A percentile compares a stretch with the other conserved stretches of the same genome.
These are phyloP conservation scores for Suillus bovinus DNA, from an alignment of 768 basidiomycete genomes.

Conservation along the genomic window DNA sequence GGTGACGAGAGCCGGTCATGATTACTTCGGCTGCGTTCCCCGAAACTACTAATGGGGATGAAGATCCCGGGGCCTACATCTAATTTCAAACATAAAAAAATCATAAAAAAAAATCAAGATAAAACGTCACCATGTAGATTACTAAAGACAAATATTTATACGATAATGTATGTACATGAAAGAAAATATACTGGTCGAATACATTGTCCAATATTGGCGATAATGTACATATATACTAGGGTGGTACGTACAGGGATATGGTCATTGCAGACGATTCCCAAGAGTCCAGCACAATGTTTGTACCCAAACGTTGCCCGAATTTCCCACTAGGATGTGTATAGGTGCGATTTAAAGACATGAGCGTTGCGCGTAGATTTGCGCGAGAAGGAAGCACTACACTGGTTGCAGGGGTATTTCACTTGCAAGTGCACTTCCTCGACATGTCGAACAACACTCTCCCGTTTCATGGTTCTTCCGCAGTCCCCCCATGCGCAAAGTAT, in stretches of 20 bases:
- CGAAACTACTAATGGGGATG: too few species aligned
- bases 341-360: constrained; percentile 14
- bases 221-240: neutral
- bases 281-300: neutral
- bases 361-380: constrained; percentile 21
- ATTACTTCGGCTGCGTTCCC: too few species aligned
- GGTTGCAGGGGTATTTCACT: constrained; percentile 16
- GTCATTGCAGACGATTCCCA: neutral
- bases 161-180: neutral
- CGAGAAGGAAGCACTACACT: constrained; percentile 27
- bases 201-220: neutral
- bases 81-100: too few species aligned
- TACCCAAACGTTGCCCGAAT: neutral
- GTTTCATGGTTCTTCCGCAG: constrained; percentile 24
- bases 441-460: constrained; percentile 29
- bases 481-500: constrained; percentile 21
- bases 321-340: neutral
- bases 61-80: too few species aligned
- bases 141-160: too few species aligned
- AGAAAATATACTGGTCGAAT: neutral
- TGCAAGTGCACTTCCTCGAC: constrained; percentile 27
- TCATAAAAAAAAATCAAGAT: too few species aligned
- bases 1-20: too few species aligned
- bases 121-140: neutral
- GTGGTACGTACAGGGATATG: neutral